These are phyloP conservation scores for Discostella stelligera DNA, from an alignment of 352 stramenopile genomes.

Conservation along the genomic window DNA sequence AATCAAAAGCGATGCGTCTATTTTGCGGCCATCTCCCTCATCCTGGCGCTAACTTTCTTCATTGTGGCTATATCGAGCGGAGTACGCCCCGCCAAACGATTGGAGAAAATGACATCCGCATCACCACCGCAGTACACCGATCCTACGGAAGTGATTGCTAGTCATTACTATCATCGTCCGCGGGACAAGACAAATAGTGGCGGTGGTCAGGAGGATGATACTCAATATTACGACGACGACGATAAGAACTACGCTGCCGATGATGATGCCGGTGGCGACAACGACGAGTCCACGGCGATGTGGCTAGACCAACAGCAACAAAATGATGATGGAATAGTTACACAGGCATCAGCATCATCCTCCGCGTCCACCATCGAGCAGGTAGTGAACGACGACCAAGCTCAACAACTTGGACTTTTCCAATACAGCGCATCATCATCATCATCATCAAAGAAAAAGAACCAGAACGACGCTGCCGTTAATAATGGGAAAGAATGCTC, in stretches of 20 bases:
- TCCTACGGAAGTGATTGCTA: background rate
- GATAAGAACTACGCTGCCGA: background rate
- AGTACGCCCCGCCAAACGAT: background rate
- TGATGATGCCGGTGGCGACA: background rate
- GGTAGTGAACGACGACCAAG: background rate
- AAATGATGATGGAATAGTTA: background rate
- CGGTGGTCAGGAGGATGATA: background rate
- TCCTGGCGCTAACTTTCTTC: background rate
- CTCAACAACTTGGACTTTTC: background rate
- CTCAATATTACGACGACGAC: background rate
- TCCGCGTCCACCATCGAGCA: background rate
- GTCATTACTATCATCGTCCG: background rate
- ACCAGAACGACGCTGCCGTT: background rate
- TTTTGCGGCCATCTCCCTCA: background rate
- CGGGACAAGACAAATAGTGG: background rate
- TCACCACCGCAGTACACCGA: background rate
- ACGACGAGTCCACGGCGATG: background rate
- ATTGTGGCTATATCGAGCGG: background rate
- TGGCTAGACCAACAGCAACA: background rate
- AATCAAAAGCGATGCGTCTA: background rate
- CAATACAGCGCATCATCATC: background rate
- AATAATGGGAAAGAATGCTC: constrained; percentile 1
- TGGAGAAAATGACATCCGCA: background rate
- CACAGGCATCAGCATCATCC: background rate
- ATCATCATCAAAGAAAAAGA: background rate